Evolutionary conservation across 2,329 filamentous ascomycete genomes (phyloP).

Genomic region (Curvularia hawaiiensis): DNA sequence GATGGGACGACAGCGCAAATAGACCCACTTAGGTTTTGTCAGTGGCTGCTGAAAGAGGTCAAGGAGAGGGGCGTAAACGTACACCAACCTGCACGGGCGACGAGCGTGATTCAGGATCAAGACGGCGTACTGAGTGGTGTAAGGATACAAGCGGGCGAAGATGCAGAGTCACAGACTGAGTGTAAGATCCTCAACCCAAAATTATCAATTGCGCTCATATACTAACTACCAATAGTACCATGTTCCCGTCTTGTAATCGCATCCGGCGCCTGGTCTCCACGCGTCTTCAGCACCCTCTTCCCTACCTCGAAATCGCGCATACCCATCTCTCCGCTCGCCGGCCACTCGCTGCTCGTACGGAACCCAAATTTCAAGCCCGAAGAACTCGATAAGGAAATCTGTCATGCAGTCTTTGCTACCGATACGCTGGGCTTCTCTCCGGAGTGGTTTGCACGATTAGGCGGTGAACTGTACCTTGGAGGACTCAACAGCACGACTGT

Average conservation of each 20-base stretch:
- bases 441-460: constrained; percentile 71
- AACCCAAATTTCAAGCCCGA: constrained; percentile 59
- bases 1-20: constrained; percentile 68
- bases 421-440: constrained; percentile 65
- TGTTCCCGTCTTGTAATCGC: constrained; percentile 70
- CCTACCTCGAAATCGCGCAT: constrained; percentile 58
- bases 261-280: constrained; percentile 73
- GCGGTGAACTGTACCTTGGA: constrained; percentile 73
- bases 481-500: constrained; percentile 69
- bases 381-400: constrained; percentile 54
- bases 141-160: constrained; percentile 29
- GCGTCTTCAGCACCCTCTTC: constrained; percentile 70
- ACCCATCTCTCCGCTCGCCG: constrained; percentile 67
- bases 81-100: constrained; percentile 66
- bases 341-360: constrained; percentile 72
- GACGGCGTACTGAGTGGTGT: constrained; percentile 59
- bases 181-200: constrained; percentile 3
- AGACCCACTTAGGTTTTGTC: constrained; percentile 70
- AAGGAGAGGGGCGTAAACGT: constrained; percentile 66
- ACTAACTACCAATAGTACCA: constrained; percentile 52
- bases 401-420: constrained; percentile 72
- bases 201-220: neutral
- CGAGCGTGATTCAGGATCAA: constrained; percentile 58
- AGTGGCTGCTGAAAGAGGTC: constrained; percentile 66
- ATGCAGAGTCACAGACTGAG: constrained; percentile 8